Evolutionary conservation across 2,329 filamentous ascomycete genomes (phyloP).

Genomic region (Fusarium udum): DNA sequence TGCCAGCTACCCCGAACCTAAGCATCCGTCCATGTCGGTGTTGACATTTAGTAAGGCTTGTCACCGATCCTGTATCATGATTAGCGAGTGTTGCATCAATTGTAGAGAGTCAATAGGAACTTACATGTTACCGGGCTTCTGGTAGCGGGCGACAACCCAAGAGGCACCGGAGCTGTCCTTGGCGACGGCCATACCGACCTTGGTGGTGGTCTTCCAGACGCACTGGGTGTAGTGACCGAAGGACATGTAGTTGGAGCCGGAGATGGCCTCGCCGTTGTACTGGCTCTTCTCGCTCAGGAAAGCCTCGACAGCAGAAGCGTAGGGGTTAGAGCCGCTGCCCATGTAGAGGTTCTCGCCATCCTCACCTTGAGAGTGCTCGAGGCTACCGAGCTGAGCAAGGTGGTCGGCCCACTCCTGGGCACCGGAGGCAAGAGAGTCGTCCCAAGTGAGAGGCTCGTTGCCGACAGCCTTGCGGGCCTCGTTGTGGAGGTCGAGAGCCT

Average conservation of each 20-base stretch:
- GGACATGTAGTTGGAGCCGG: slow-evolving; percentile 30
- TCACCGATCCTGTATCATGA: slow-evolving; percentile 29
- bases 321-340: slow-evolving; percentile 27
- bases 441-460: slow-evolving; percentile 32
- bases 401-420: slow-evolving; percentile 40
- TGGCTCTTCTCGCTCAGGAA: slow-evolving; percentile 39
- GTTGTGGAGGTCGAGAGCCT: slow-evolving; percentile 41
- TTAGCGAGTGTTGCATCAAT: slow-evolving; percentile 17
- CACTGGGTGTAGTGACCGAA: slow-evolving; percentile 43
- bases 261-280: slow-evolving; percentile 36
- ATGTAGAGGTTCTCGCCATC: slow-evolving; percentile 43
- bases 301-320: slow-evolving; percentile 28
- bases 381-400: slow-evolving; percentile 30
- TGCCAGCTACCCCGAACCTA: slow-evolving; percentile 8
- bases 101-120: not conserved
- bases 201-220: slow-evolving; percentile 40
- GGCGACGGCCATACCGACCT: slow-evolving; percentile 39
- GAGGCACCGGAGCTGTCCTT: slow-evolving; percentile 23
- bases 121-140: slow-evolving; percentile 41
- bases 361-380: slow-evolving; percentile 28
- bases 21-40: not conserved
- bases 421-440: slow-evolving; percentile 32
- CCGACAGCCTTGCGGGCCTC: slow-evolving; percentile 37
- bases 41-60: slow-evolving; percentile 32
- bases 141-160: slow-evolving; percentile 41